phyloP scores from a whole-genome alignment of 352 stramenopile species.

The Blastocystis sp. region DNA sequence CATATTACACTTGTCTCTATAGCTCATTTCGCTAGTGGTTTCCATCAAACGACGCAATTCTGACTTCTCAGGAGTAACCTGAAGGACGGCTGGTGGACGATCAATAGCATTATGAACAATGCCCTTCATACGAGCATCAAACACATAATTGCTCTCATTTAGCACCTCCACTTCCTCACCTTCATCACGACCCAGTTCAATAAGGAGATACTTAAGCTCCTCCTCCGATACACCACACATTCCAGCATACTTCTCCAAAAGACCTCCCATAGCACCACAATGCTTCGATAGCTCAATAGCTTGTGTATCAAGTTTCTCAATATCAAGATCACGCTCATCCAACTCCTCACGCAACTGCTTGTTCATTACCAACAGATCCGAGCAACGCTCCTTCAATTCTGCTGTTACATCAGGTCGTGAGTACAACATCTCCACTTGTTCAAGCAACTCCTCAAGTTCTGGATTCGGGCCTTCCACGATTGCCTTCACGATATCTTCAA shows the following conservation, averaged over 20 bases:
- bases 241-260: conserved; percentile 27
- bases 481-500: conserved; percentile 38
- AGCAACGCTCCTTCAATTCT: background rate
- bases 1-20: background rate
- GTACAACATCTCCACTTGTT: conserved; percentile 3
- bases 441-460: background rate
- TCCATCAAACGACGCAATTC: background rate
- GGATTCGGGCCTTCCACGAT: conserved; percentile 18
- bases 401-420: background rate
- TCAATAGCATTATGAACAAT: background rate
- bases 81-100: background rate
- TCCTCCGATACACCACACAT: conserved; percentile 26
- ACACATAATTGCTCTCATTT: conserved; percentile 45
- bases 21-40: background rate
- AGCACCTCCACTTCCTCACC: conserved; percentile 20
- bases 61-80: background rate
- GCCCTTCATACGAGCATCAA: conserved; percentile 25
- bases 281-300: background rate
- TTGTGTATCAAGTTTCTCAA: background rate
- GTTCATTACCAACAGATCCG: background rate
- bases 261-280: background rate
- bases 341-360: conserved; percentile 6
- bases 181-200: background rate
- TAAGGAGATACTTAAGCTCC: background rate
- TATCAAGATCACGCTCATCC: background rate